Percentiles rank a stretch among this genome's conserved stretches.
Evolutionary conservation across 169 alveolate genomes (phyloP).

Genomic region (Toxoplasma gondii): DNA sequence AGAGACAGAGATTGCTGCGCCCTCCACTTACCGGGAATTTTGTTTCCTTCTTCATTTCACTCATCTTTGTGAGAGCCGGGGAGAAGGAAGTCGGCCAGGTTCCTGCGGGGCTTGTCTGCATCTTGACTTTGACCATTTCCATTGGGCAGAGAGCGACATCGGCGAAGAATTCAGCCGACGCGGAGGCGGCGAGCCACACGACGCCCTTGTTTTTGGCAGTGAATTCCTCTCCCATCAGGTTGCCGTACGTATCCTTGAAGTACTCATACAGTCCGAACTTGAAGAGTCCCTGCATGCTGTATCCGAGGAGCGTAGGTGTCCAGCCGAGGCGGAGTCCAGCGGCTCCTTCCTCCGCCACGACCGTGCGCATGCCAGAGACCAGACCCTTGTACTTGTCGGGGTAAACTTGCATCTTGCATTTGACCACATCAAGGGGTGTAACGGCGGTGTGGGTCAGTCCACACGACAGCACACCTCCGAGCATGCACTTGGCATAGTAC

Average conservation of each 20-base stretch:
- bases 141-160: conserved; percentile 97
- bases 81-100: conserved; percentile 86
- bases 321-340: conserved; percentile 94
- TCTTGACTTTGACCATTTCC: conserved; percentile 97
- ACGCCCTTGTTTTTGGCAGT: conserved; percentile 83
- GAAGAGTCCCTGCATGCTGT: conserved; percentile 96
- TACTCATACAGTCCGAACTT: conserved; percentile 98
- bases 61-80: conserved; percentile 85
- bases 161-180: conserved; percentile 98
- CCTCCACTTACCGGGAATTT: conserved; percentile 81
- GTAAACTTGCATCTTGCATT: conserved; percentile 95
- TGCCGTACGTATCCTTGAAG: conserved; percentile 95
- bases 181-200: conserved; percentile 96
- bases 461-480: conserved; percentile 96
- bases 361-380: conserved; percentile 78
- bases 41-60: conserved; percentile 77
- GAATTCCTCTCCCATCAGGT: conserved; percentile 83
- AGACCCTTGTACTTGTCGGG: conserved; percentile 88
- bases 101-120: conserved; percentile 88
- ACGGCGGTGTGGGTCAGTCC: conserved; percentile 97
- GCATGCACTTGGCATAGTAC: conserved; percentile 94
- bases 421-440: conserved; percentile 95
- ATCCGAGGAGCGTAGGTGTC: conserved; percentile 98
- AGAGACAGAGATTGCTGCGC: background rate
- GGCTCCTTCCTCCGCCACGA: conserved; percentile 89